phyloP scores from a whole-genome alignment of 1,284 basidiomycete genomes.

The Porodaedalea pini region DNA sequence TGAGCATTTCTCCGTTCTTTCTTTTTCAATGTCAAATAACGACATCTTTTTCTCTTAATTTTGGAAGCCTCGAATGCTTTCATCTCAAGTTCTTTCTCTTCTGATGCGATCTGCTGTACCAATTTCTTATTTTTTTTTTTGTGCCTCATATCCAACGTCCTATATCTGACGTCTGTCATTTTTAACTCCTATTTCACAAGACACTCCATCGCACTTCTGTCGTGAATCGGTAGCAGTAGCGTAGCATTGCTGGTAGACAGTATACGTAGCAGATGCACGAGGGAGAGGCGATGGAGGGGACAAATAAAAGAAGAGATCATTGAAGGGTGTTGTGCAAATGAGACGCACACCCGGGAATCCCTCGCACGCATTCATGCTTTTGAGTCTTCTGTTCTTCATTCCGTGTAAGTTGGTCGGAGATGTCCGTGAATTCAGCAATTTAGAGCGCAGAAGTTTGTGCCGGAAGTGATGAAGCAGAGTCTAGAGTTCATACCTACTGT shows the following conservation, averaged over 20 bases:
- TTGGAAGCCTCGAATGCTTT: neutral
- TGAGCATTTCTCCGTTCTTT: neutral
- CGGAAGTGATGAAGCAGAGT: too few species aligned
- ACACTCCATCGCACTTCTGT: neutral
- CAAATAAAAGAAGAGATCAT: neutral
- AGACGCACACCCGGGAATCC: conserved; percentile 1
- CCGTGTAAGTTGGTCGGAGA: too few species aligned
- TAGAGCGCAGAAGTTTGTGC: too few species aligned
- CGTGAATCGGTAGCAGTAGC: neutral
- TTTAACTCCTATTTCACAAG: neutral
- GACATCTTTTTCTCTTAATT: neutral
- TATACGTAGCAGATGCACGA: neutral
- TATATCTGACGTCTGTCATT: too few species aligned
- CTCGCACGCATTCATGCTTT: too few species aligned
- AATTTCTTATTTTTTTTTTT: too few species aligned
- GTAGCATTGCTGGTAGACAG: neutral
- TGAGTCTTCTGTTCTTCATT: too few species aligned
- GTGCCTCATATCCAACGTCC: too few species aligned
- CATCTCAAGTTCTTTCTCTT: neutral
- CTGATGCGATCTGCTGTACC: neutral
- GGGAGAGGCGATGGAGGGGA: neutral
- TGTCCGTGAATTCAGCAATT: too few species aligned
- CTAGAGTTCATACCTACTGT: too few species aligned
- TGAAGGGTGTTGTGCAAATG: conserved; percentile 7
- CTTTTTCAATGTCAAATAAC: too few species aligned